A percentile compares a stretch with the other conserved stretches of the same genome.
phyloP scores from a whole-genome alignment of 2,329 filamentous ascomycete species.

The Cordyceps tenuipes region DNA sequence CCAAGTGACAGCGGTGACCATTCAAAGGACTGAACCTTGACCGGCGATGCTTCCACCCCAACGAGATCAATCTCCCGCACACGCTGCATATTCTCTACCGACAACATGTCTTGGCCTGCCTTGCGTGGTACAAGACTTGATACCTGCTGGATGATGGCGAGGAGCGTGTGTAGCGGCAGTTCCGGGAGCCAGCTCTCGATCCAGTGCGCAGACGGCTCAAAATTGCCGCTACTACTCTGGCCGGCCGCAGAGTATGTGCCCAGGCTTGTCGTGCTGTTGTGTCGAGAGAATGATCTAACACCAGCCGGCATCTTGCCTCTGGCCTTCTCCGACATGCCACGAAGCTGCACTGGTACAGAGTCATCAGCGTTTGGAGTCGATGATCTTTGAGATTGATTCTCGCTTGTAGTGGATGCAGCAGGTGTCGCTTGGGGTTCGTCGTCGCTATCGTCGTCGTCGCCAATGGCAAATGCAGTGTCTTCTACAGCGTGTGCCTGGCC shows the following conservation, averaged over 20 bases:
- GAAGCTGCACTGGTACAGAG: conserved; percentile 69
- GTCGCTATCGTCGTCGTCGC: conserved; percentile 49
- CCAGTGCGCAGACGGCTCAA: conserved; percentile 76
- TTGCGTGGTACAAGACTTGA: conserved; percentile 46
- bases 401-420: conserved; percentile 55
- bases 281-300: conserved; percentile 72
- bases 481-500: conserved; percentile 35
- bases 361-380: conserved; percentile 65
- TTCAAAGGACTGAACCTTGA: conserved; percentile 82
- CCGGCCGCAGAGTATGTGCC: conserved; percentile 53
- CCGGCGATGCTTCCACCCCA: conserved; percentile 64
- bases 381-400: conserved; percentile 55
- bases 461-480: conserved; percentile 77
- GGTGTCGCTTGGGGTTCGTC: conserved; percentile 46
- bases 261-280: conserved; percentile 82
- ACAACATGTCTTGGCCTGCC: conserved; percentile 33
- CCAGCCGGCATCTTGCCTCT: conserved; percentile 90
- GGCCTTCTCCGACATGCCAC: conserved; percentile 95
- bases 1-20: conserved; percentile 86
- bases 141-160: conserved; percentile 65
- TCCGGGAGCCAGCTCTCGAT: conserved; percentile 92
- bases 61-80: conserved; percentile 56
- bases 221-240: conserved; percentile 50
- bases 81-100: conserved; percentile 40
- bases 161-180: conserved; percentile 76